A percentile compares a stretch with the other conserved stretches of the same genome.
phyloP scores from a whole-genome alignment of 345 rosid genomes.

The Salix udensis region DNA sequence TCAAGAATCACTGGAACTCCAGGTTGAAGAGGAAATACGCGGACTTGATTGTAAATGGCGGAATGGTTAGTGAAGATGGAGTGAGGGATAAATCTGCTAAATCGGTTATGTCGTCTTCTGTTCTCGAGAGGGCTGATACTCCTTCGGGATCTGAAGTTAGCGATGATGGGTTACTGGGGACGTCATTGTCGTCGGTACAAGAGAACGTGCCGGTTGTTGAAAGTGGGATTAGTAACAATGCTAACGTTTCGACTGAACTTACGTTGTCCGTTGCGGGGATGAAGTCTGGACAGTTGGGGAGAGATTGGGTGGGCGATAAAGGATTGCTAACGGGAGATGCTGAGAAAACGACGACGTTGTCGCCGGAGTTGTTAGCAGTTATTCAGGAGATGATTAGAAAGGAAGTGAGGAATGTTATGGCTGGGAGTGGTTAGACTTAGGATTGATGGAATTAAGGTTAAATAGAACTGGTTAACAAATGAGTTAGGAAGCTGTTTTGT shows the following conservation, averaged over 20 bases:
- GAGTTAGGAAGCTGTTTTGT: not conserved
- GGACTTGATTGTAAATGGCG: not conserved
- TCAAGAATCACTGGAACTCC: constrained; percentile 33
- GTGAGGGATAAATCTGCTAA: not conserved
- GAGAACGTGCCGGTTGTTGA: not conserved
- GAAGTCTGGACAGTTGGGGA: not conserved
- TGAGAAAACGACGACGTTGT: constrained; percentile 5
- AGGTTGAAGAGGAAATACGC: constrained; percentile 26
- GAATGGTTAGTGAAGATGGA: not conserved
- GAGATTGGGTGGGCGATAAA: not conserved
- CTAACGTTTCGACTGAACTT: constrained; percentile 15
- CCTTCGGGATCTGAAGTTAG: constrained; percentile 26
- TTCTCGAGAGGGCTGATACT: not conserved
- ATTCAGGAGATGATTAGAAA: constrained; percentile 16
- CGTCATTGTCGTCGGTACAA: not conserved
- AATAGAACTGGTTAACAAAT: not conserved
- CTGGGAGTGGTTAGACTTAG: too few species aligned
- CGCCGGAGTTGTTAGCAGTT: constrained; percentile 1
- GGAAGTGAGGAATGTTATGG: constrained; percentile 12
- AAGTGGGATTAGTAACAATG: not conserved
- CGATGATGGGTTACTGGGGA: not conserved
- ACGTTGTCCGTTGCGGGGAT: constrained; percentile 6
- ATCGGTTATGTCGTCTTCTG: not conserved
- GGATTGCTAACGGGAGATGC: not conserved
- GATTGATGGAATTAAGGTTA: not conserved